Evolutionary conservation across 768 basidiomycete genomes (phyloP).

Genomic region (Leccinum disarticulatum): DNA sequence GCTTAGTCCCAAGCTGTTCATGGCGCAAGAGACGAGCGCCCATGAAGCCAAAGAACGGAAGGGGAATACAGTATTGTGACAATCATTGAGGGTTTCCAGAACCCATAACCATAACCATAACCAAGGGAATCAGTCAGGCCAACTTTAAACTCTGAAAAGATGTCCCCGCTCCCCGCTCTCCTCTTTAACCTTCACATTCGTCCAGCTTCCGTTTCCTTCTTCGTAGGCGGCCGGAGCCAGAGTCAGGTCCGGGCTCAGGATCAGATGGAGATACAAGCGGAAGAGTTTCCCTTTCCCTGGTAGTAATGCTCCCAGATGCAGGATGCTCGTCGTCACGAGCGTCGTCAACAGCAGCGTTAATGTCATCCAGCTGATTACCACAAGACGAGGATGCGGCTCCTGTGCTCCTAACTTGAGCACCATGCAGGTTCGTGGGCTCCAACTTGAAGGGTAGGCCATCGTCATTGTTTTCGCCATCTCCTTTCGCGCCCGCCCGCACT

Average conservation of each 20-base stretch:
- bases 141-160: neutral
- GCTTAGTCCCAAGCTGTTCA: neutral
- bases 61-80: neutral
- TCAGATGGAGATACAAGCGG: neutral
- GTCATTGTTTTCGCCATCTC: neutral
- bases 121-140: neutral
- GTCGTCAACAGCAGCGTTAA: neutral
- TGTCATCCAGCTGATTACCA: neutral
- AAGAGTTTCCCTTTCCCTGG: neutral
- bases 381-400: neutral
- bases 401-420: neutral
- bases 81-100: neutral
- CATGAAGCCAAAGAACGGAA: neutral
- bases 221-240: neutral
- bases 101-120: neutral
- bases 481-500: neutral
- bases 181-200: conserved; percentile 8
- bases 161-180: neutral
- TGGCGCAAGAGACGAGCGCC: neutral
- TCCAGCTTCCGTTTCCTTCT: conserved; percentile 28
- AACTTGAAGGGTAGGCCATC: neutral
- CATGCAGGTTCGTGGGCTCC: no score
- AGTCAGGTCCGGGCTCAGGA: neutral
- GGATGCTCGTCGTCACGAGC: neutral
- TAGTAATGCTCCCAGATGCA: neutral